Evolutionary conservation across 306 rosid species (phyloP), one percentile per base, ranked within the genome.

Genomic region (Gastrolobium bilobum): DNA sequence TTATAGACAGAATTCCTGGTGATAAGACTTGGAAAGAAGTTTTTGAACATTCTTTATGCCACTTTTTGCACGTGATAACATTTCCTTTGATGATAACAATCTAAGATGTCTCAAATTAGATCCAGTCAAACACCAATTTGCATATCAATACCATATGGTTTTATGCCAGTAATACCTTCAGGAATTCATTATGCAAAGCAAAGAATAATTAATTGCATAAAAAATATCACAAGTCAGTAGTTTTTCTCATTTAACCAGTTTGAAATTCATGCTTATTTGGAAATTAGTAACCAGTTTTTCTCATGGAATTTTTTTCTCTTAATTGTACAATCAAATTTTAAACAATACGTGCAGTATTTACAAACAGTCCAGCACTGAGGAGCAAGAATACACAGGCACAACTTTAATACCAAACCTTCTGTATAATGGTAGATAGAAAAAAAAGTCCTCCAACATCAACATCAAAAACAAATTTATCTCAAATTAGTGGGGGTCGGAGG

Each of bases 11-110:
- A 61, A 40, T 63, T 76, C 30, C 29, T 3, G 2, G 20, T 37
- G 61, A 51, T 7, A 29, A 30, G 26, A 35, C 10, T 39, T 9
- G 35, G 67, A 80, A 48, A 54, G 26, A 80, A 80, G 60, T 38
- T 44, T n/a, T n/a, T 5, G 29, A 42, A 48, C 30, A 47, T 29
- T 52, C 38, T 48, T 65, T 4, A 57, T 77, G 38, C 33, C 34
- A 33, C 7, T 59, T 9, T 44, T 29, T 4, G 54, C 59, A 65
- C 52, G 73, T 34, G 7, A 60, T 10, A 56, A 20, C 29, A 34
- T 62, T 31, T 44, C 50, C 26, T 26, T 20, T 20, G 8, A 46
- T 33, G 59, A 58, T 39, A n/a, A 43, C 34, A 52, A 59, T 53
- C 74, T 38, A 73, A 20, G 13, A 65, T 47, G n/a, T 65, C 77